Conservation (phyloP, 2,329 filamentous ascomycete genomes). For the Stagonosporopsis vannaccii region DNA sequence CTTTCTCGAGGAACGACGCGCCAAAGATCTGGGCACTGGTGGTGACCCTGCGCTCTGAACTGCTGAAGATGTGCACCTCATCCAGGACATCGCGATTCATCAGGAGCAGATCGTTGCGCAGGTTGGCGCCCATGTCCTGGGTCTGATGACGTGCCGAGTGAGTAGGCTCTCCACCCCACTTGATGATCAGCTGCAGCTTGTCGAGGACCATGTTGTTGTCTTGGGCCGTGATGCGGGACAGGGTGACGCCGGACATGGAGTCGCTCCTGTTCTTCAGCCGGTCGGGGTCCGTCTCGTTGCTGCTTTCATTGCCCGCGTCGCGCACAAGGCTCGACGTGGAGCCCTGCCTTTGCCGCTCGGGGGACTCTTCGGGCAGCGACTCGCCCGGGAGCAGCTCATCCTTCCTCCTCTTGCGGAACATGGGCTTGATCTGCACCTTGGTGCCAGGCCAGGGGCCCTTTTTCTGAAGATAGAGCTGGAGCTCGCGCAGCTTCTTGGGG, state of each 20-base stretch:
- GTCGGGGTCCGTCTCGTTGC: slow-evolving; percentile 25
- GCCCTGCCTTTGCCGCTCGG: slow-evolving; percentile 32
- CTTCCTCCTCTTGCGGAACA: slow-evolving; percentile 90
- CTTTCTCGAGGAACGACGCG: slow-evolving; percentile 83
- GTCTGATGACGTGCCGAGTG: slow-evolving; percentile 97
- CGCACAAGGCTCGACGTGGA: slow-evolving; percentile 28
- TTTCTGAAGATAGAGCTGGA: slow-evolving; percentile 87
- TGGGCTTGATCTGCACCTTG: slow-evolving; percentile 98
- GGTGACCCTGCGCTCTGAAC: slow-evolving; percentile 91
- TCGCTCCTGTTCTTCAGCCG: slow-evolving; percentile 63
- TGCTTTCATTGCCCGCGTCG: slow-evolving; percentile 30
- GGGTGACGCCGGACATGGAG: slow-evolving; percentile 86
- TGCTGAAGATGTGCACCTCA: slow-evolving; percentile 94
- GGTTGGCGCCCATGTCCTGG: slow-evolving; percentile 92
- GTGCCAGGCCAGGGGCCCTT: slow-evolving; percentile 95
- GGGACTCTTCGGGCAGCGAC: slow-evolving; percentile 38
- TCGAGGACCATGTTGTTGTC: slow-evolving; percentile 94
- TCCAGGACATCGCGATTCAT: slow-evolving; percentile 92
- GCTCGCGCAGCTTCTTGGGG: slow-evolving; percentile 79
- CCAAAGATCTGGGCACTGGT: slow-evolving; percentile 98
- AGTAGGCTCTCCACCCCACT: slow-evolving; percentile 98
- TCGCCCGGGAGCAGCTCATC: slow-evolving; percentile 59
- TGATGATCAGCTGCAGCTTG: slow-evolving; percentile 96
- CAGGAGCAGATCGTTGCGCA: slow-evolving; percentile 91
- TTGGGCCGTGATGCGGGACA: slow-evolving; percentile 91